phyloP scores from a whole-genome alignment of 2,329 filamentous ascomycete genomes.

The Bipolaris cookei region DNA sequence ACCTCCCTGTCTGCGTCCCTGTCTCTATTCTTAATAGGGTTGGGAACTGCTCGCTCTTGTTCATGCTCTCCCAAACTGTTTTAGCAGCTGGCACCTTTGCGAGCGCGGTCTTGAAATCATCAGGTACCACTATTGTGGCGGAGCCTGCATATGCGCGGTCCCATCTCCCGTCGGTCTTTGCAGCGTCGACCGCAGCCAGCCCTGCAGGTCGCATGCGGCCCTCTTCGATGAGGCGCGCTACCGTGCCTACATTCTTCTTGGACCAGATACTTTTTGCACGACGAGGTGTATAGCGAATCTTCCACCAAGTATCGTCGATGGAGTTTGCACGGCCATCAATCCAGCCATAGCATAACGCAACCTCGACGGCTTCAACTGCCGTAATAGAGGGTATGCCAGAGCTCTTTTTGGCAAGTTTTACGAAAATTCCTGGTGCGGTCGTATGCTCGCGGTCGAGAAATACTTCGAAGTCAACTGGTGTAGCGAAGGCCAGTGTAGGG shows the following conservation, averaged over 20 bases:
- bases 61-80: slow-evolving; percentile 54
- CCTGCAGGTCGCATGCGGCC: slow-evolving; percentile 60
- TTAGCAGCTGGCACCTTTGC: slow-evolving; percentile 45
- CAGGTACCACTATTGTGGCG: slow-evolving; percentile 56
- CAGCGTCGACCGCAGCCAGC: slow-evolving; percentile 59
- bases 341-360: slow-evolving; percentile 67
- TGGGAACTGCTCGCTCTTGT: slow-evolving; percentile 55
- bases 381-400: slow-evolving; percentile 55
- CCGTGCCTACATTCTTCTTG: slow-evolving; percentile 63
- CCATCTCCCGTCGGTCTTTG: slow-evolving; percentile 65
- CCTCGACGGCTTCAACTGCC: slow-evolving; percentile 59
- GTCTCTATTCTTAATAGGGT: slow-evolving; percentile 57
- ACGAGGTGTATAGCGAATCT: slow-evolving; percentile 66
- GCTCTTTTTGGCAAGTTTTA: slow-evolving; percentile 59
- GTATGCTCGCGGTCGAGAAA: slow-evolving; percentile 49
- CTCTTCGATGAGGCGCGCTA: slow-evolving; percentile 53
- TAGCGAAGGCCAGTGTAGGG: slow-evolving; percentile 14
- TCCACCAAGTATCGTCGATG: slow-evolving; percentile 57
- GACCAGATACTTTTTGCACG: slow-evolving; percentile 64
- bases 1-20: slow-evolving; percentile 38
- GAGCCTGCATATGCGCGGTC: slow-evolving; percentile 62
- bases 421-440: slow-evolving; percentile 52
- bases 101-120: slow-evolving; percentile 58
- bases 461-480: slow-evolving; percentile 15
- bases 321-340: slow-evolving; percentile 64